These are phyloP conservation scores for Tephrocybe sp. DNA, from an alignment of 768 basidiomycete genomes.

Conservation along the genomic window DNA sequence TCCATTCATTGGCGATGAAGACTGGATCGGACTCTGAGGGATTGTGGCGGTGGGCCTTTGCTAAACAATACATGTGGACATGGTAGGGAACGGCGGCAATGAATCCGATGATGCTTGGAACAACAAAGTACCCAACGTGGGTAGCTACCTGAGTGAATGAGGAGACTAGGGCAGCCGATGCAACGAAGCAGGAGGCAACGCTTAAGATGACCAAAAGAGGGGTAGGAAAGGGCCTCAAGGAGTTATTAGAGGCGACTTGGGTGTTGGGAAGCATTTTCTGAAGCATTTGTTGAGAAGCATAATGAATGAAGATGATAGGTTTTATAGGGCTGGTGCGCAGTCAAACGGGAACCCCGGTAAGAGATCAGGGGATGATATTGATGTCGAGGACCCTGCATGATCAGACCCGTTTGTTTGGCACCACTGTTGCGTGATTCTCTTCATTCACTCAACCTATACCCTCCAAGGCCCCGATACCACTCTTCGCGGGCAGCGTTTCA, in stretches of 20 bases:
- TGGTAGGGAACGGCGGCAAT: slow-evolving; percentile 11
- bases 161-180: slow-evolving; percentile 3
- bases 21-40: slow-evolving; percentile 1
- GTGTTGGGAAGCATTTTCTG: too few species aligned
- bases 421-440: too few species aligned
- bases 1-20: slow-evolving; percentile 6
- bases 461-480: background rate
- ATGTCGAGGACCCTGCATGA: too few species aligned
- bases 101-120: slow-evolving; percentile 10
- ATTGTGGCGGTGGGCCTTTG: background rate
- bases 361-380: too few species aligned
- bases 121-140: slow-evolving; percentile 4
- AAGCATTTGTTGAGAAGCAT: too few species aligned
- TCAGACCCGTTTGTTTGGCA: too few species aligned
- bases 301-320: too few species aligned
- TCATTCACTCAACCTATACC: too few species aligned
- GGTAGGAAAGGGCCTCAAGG: slow-evolving; percentile 7
- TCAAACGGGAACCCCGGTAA: too few species aligned
- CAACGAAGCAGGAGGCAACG: slow-evolving; percentile 13
- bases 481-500: background rate
- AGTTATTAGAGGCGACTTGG: background rate
- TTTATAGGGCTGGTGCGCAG: too few species aligned
- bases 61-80: slow-evolving; percentile 7
- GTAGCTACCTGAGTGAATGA: slow-evolving; percentile 1
- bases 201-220: slow-evolving; percentile 13